phyloP scores from a whole-genome alignment of 768 basidiomycete genomes.

The Psilocybe cyanescens region DNA sequence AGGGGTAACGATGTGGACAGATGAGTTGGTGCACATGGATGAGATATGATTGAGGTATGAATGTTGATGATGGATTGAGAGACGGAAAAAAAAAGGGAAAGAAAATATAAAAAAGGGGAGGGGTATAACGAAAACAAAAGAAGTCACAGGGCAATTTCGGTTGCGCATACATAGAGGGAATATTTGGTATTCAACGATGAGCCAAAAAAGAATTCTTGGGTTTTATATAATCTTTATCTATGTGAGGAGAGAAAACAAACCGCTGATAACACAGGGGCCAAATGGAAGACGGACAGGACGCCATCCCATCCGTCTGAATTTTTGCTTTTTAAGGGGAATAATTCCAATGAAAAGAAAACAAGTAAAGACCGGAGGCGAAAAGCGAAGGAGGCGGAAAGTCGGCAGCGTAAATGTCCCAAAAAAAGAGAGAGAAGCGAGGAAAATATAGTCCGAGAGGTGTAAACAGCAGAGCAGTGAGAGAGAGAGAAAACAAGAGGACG shows the following conservation, averaged over 20 bases:
- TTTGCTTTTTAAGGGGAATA: neutral
- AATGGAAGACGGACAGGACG: neutral
- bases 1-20: neutral
- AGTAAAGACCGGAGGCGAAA: neutral
- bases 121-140: conserved; percentile 1
- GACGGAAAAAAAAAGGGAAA: neutral
- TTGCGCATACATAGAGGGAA: neutral
- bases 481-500: conserved; percentile 1
- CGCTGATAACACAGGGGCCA: neutral
- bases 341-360: neutral
- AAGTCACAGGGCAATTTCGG: neutral
- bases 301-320: neutral
- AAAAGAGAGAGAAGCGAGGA: neutral
- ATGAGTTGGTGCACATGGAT: neutral
- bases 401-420: neutral
- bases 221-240: neutral
- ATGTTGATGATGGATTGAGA: neutral
- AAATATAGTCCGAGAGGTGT: neutral
- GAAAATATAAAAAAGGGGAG: neutral
- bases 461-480: neutral
- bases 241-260: neutral
- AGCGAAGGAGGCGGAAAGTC: neutral
- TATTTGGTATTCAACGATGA: neutral
- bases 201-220: neutral
- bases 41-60: neutral